Base-by-base conservation (phyloP, 768 basidiomycete species). In the Xanthoconium stramineum region DNA sequence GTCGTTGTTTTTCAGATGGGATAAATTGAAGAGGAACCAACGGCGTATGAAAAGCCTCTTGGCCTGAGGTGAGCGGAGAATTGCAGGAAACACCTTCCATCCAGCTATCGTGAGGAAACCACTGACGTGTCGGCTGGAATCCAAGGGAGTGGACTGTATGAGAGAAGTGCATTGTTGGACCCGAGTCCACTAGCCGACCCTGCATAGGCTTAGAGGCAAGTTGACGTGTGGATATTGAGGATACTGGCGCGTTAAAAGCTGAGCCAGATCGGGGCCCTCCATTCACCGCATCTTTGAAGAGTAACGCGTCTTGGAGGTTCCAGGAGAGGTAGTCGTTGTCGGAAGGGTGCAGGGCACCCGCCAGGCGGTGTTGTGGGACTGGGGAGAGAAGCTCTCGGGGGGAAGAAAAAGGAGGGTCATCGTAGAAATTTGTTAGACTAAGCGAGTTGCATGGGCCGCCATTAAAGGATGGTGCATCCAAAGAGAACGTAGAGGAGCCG, bases 201-300 rank as follows among this genome's bases (percentile, higher is more conserved):
- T 68, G 56, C 19, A 51, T 38, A 44, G 75, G 61, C 24, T 71
- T 73, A 17, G 71, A 67, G 46, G 69, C 57, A 36, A 71, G 60
- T 19, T 67, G 72, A n/a, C 68, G 66, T 53, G 61, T 67, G 20
- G 75, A 70, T 57, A 70, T 64, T 38, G 71, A 72, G 37, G 63
- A 56, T 35, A 55, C 54, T 55, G 65, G 55, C 33, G 59, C 35
- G 29, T 54, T 55, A 10, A 56, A 54, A n/a, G 55, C 35, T 37
- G 69, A 35, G 14, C 55, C 32, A 3, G 40, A 30, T 52, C 60
- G 63, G 37, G 51, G 42, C 1, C 55, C 53, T 47, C 56, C 56
- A 38, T 57, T 52, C 20, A 51, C 58, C 44, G 35, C 38, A 33
- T 63, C 57, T 38, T 58, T 65, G 52, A 58, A 64, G 17, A 56